Base-by-base conservation (phyloP, 1,139 yeast genomes). In the Diutina pseudorugosa region DNA sequence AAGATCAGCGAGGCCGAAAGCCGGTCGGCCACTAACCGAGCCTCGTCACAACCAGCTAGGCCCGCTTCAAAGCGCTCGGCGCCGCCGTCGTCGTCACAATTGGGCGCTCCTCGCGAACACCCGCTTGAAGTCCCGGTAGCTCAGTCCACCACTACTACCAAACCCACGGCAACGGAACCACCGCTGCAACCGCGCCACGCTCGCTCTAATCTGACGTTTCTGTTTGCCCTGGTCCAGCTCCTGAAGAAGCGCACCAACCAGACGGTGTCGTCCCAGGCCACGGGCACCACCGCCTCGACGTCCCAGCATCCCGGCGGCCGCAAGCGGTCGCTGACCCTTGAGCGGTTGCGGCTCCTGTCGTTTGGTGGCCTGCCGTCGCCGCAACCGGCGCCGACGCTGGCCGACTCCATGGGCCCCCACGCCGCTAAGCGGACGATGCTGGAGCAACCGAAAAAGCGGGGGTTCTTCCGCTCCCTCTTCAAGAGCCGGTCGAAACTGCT, bases 201-300 rank as follows among this genome's bases (percentile, higher is more conserved):
- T 27, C 47, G 47, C 30, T 43, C 47, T 11, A 25, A 43, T 8
- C 47, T 43, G 47, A 14, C 47, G 33, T 21, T 43, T 23, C 47
- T 43, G 47, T 43, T 23, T 21, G 30, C 33, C 33, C 33, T 23
- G 33, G 47, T 43, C 14, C 47, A 21, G 19, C 47, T 43, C 8
- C 30, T 21, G 25, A 43, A 43, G 14, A 43, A 43, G 30, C 23
- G 11, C 14, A 43, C 47, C 11, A 43, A 43, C 19, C 47, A 43
- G 6, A 43, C 47, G 8, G 19, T 43, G 16, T 14, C 33, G 2
- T 21, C 30, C 33, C 30, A 43, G 19, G 47, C 30, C 9, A 14
- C 33, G 4, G 16, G 30, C 2, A 42, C 23, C 45, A 42, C 23
- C 4, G 36, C 36, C 2, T 30, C 36, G 16, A 30, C 36, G n/a